Base-by-base conservation (phyloP, 768 basidiomycete species). In the Trametes villosa region DNA sequence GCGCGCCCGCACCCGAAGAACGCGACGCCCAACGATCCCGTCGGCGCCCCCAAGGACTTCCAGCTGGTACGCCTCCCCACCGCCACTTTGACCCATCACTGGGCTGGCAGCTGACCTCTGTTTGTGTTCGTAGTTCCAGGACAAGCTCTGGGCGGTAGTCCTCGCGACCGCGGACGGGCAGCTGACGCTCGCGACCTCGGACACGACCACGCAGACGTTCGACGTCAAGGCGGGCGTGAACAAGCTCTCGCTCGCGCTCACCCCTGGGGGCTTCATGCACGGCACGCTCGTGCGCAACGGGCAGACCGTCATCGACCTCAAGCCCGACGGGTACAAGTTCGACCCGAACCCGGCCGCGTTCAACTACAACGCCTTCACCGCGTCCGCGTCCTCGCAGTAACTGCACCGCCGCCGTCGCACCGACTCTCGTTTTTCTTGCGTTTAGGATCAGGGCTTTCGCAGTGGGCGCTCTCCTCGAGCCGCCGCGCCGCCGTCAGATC, bases 131-230 rank as follows among this genome's bases (percentile, higher is more conserved):
- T 60, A 68, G 58, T 67, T 55, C 34, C 60, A 85, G 77, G 86
- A 88, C 68, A 80, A 78, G 17, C 78, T 91, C 60, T 92, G 86
- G 84, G 88, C 82, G 0, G 82, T 83, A 20, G 87, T 85, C 1
- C 83, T 88, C 67, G 77, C 85, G 30, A 83, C 81, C 5, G 77
- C 77, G 4, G 72, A 81, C 17, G 80, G 81, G 47, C 79, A 76
- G 15, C 84, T 90, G 49, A 81, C 78, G 15, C 76, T 91, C 46
- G 76, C 76, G 66, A 74, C 63, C 76, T 56, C 78, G 8, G 71
- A 74, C 38, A 68, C 73, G 52, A 77, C 76, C 78, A 77, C 72
- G 52, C 65, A 65, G 70, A 74, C 68, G 41, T 71, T 75, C 73
- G 27, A 69, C 48, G 79, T 77, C 76, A 80, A 57, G 38, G 71